Evolutionary conservation across 441 rosid genomes (phyloP).

Genomic region (Bruguiera hainesii): DNA sequence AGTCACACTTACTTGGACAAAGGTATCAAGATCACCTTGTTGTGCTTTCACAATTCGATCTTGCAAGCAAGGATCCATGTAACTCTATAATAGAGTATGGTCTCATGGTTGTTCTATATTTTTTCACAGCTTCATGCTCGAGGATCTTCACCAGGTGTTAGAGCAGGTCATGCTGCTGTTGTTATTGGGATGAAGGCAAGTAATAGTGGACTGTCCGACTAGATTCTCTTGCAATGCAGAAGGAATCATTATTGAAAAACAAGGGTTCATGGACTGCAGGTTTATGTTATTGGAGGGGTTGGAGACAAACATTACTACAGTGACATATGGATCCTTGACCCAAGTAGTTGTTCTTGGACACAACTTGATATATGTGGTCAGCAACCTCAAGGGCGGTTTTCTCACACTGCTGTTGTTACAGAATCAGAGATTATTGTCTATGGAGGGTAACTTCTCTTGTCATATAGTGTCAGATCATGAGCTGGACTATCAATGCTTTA

Average conservation of each 20-base stretch:
- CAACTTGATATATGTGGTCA: slow-evolving; percentile 48
- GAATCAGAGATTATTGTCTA: slow-evolving; percentile 46
- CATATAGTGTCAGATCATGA: slow-evolving; percentile 3
- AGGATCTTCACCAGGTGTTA: slow-evolving; percentile 55
- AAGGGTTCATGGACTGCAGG: slow-evolving; percentile 31
- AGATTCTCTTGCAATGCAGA: neutral
- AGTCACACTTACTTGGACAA: slow-evolving; percentile 51
- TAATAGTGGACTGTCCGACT: slow-evolving; percentile 1
- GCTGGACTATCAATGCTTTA: neutral
- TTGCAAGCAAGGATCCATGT: neutral
- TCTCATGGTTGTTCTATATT: slow-evolving; percentile 4
- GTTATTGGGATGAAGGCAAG: slow-evolving; percentile 54
- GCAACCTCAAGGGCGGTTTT: slow-evolving; percentile 73
- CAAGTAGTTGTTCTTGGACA: slow-evolving; percentile 41
- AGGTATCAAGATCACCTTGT: slow-evolving; percentile 31
- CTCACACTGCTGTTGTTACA: slow-evolving; percentile 58
- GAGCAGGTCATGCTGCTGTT: slow-evolving; percentile 76
- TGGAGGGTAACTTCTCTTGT: slow-evolving; percentile 49
- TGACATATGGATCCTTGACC: slow-evolving; percentile 66
- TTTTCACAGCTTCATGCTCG: slow-evolving; percentile 41
- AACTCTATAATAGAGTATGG: neutral
- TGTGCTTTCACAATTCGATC: neutral
- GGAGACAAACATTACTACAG: slow-evolving; percentile 67
- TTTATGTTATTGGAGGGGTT: slow-evolving; percentile 65
- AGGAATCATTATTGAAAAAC: neutral